A percentile compares a stretch with the other conserved stretches of the same genome.
phyloP scores from a whole-genome alignment of 1,284 basidiomycete species.

The Bondarzewia mesenterica region DNA sequence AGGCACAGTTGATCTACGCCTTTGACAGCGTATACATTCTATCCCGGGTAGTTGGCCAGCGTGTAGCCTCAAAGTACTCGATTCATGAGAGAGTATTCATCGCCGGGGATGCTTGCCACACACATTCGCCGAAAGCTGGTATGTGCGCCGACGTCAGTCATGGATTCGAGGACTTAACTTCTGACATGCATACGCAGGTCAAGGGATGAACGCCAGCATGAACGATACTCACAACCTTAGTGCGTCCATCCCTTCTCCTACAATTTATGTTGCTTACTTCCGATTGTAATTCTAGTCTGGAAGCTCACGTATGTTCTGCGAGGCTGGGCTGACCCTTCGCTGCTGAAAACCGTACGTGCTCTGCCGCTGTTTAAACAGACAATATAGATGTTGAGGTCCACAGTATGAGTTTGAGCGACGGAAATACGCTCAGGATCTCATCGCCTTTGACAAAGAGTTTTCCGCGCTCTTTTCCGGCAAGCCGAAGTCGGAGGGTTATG shows the following conservation, averaged over 20 bases:
- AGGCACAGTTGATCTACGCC: too few species aligned
- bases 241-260: slow-evolving; percentile 16
- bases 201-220: slow-evolving; percentile 73
- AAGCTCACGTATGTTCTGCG: slow-evolving; percentile 69
- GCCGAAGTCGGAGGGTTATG: slow-evolving; percentile 46
- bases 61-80: slow-evolving; percentile 65
- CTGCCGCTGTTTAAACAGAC: not conserved
- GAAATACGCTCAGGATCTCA: slow-evolving; percentile 74
- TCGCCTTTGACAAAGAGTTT: slow-evolving; percentile 73
- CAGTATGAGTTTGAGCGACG: slow-evolving; percentile 69
- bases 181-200: slow-evolving; percentile 36
- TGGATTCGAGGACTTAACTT: not conserved
- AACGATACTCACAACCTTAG: slow-evolving; percentile 76
- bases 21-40: too few species aligned
- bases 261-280: not conserved
- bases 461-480: slow-evolving; percentile 73
- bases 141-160: slow-evolving; percentile 1
- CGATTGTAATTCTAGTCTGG: slow-evolving; percentile 45
- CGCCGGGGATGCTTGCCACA: slow-evolving; percentile 77
- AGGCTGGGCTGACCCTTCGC: slow-evolving; percentile 55
- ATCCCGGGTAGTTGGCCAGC: slow-evolving; percentile 52
- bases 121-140: slow-evolving; percentile 69
- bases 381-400: too few species aligned
- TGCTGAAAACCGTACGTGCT: slow-evolving; percentile 63
- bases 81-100: slow-evolving; percentile 70